These are phyloP conservation scores for Candida albicans DNA, from an alignment of 1,139 yeast species.

Conservation along the genomic window DNA sequence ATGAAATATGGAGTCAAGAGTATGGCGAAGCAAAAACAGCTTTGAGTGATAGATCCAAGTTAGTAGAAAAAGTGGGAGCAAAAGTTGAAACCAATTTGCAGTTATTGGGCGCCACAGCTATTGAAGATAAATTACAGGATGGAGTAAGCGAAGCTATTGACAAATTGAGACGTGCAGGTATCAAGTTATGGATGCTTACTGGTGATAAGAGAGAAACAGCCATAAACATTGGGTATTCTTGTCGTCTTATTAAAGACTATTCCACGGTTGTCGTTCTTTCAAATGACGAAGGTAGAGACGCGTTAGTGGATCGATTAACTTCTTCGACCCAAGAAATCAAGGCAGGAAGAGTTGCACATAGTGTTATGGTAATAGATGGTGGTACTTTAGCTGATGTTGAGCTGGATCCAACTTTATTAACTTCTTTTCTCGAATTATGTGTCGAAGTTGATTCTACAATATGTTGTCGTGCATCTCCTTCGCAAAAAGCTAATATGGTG, in stretches of 20 bases:
- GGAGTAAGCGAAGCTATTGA: constrained; percentile 96
- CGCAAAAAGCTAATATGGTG: constrained; percentile 93
- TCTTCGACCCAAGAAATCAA: constrained; percentile 61
- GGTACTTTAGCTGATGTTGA: constrained; percentile 74
- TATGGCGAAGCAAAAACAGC: constrained; percentile 81
- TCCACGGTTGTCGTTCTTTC: constrained; percentile 82
- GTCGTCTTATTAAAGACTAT: constrained; percentile 88
- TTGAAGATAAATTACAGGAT: constrained; percentile 92
- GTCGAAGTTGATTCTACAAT: constrained; percentile 87
- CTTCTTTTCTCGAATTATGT: constrained; percentile 80
- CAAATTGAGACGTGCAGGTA: constrained; percentile 87
- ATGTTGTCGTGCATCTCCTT: constrained; percentile 95
- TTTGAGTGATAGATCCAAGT: constrained; percentile 59
- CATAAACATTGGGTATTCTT: constrained; percentile 92
- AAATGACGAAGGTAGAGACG: constrained; percentile 53
- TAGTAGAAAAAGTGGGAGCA: constrained; percentile 74
- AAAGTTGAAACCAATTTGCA: constrained; percentile 65
- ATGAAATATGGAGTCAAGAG: constrained; percentile 62
- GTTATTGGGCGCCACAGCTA: constrained; percentile 90
- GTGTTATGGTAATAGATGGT: constrained; percentile 94
- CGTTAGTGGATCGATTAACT: constrained; percentile 54
- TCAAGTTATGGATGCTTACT: constrained; percentile 95
- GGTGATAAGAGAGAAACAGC: constrained; percentile 99
- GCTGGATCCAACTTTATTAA: constrained; percentile 64
- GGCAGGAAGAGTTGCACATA: constrained; percentile 80